Percentiles rank a stretch among this genome's conserved stretches.
Evolutionary conservation across 2,329 filamentous ascomycete genomes (phyloP).

Genomic region (Reticulascus tulasneorum): DNA sequence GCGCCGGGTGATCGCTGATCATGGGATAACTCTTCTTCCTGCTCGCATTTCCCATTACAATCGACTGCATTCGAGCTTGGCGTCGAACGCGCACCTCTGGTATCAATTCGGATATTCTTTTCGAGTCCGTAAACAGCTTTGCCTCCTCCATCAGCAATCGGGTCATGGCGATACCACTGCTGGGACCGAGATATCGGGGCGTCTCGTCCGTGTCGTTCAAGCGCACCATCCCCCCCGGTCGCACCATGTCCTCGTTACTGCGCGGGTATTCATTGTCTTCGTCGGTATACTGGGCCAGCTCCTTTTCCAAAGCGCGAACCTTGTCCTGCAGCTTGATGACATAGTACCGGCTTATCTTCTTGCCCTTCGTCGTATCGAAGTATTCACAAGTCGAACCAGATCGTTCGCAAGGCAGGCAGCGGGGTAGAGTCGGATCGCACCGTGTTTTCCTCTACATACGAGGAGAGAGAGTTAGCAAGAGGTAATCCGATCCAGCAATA

Average conservation of each 20-base stretch:
- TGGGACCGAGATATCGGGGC: constrained; percentile 84
- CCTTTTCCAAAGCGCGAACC: constrained; percentile 75
- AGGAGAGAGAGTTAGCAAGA: constrained; percentile 14
- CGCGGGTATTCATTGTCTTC: constrained; percentile 68
- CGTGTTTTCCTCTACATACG: constrained; percentile 82
- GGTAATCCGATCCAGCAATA: constrained; percentile 8
- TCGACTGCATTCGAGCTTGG: constrained; percentile 53
- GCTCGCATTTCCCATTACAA: constrained; percentile 47
- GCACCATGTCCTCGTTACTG: constrained; percentile 79
- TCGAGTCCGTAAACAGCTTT: constrained; percentile 86
- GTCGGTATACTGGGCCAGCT: constrained; percentile 74
- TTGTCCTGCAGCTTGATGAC: constrained; percentile 88
- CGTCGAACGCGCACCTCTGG: constrained; percentile 65
- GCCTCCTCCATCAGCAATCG: constrained; percentile 94
- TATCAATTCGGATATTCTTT: constrained; percentile 88
- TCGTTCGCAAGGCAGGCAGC: constrained; percentile 88
- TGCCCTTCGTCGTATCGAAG: constrained; percentile 82
- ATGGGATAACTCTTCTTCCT: constrained; percentile 87
- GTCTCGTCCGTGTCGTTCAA: constrained; percentile 82
- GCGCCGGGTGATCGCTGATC: constrained; percentile 79
- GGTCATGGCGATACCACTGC: constrained; percentile 93
- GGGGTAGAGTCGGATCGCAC: constrained; percentile 89
- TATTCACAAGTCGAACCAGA: constrained; percentile 92
- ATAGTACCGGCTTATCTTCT: constrained; percentile 84
- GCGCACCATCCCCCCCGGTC: constrained; percentile 79